Conservation (phyloP, 2,329 filamentous ascomycete genomes). For the Thelonectria olida region DNA sequence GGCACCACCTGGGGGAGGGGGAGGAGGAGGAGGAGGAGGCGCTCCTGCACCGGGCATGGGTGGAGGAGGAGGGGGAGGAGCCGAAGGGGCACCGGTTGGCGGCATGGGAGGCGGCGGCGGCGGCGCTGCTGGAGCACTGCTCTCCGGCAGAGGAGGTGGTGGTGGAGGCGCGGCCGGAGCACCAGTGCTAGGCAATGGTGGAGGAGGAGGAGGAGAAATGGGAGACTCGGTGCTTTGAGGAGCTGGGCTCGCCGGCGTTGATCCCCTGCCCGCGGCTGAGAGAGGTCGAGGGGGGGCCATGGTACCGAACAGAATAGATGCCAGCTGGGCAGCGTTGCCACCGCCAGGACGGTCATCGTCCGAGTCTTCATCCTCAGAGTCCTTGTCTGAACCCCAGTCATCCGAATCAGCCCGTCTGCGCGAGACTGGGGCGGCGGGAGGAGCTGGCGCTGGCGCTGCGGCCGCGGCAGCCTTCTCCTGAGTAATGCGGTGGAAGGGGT, state of each 20-base stretch:
- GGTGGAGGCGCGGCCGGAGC: slow-evolving; percentile 45
- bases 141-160: slow-evolving; percentile 41
- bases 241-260: slow-evolving; percentile 51
- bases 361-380: slow-evolving; percentile 59
- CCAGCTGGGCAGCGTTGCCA: slow-evolving; percentile 87
- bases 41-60: slow-evolving; percentile 45
- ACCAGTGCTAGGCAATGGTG: slow-evolving; percentile 42
- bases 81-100: slow-evolving; percentile 47
- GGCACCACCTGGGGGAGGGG: slow-evolving; percentile 55
- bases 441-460: slow-evolving; percentile 50
- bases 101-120: slow-evolving; percentile 47
- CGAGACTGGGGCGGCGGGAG: slow-evolving; percentile 61
- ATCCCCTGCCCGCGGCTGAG: slow-evolving; percentile 81
- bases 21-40: slow-evolving; percentile 53
- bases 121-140: slow-evolving; percentile 39
- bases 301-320: slow-evolving; percentile 94
- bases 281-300: slow-evolving; percentile 94
- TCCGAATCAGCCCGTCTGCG: slow-evolving; percentile 70
- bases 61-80: slow-evolving; percentile 53
- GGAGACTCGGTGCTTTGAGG: slow-evolving; percentile 51
- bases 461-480: slow-evolving; percentile 64
- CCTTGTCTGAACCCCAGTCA: slow-evolving; percentile 82
- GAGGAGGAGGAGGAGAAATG: slow-evolving; percentile 51
- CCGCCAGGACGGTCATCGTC: slow-evolving; percentile 82
- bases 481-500: slow-evolving; percentile 92